A percentile compares a stretch with the other conserved stretches of the same genome.
Conservation (phyloP, 2,329 filamentous ascomycete genomes). For the Fusarium sp. region DNA sequence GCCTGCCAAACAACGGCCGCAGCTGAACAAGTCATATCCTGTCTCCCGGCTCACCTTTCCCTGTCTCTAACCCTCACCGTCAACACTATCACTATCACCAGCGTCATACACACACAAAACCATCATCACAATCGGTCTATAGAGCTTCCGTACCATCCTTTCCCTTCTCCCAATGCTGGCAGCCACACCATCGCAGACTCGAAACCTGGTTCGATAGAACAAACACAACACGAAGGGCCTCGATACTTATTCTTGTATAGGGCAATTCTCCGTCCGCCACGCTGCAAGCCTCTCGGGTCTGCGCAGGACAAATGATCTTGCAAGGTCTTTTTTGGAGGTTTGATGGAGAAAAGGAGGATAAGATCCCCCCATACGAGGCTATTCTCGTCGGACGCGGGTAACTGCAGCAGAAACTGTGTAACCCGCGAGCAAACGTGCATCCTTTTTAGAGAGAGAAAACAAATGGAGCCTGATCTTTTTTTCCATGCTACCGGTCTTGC, state of each 20-base stretch:
- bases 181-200: not conserved
- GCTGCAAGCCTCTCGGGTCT: slow-evolving; percentile 27
- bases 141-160: slow-evolving; percentile 1
- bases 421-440: slow-evolving; percentile 34
- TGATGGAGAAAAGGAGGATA: not conserved
- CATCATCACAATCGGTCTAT: not conserved
- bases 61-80: not conserved
- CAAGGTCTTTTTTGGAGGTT: not conserved
- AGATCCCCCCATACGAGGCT: slow-evolving; percentile 51
- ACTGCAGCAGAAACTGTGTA: slow-evolving; percentile 49
- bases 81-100: not conserved
- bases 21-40: slow-evolving; percentile 9
- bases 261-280: slow-evolving; percentile 24
- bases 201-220: slow-evolving; percentile 1
- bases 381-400: slow-evolving; percentile 54
- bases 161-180: too few species aligned
- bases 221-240: slow-evolving; percentile 10
- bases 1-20: slow-evolving; percentile 43
- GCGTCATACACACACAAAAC: slow-evolving; percentile 14
- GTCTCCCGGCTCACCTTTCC: slow-evolving; percentile 24
- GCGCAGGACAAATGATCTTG: not conserved
- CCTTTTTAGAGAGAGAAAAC: slow-evolving; percentile 6
- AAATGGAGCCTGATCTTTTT: slow-evolving; percentile 42
- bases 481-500: slow-evolving; percentile 45
- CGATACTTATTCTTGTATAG: slow-evolving; percentile 10